phyloP scores from a whole-genome alignment of 179 eudicot genomes.

The Monotropa hypopitys region DNA sequence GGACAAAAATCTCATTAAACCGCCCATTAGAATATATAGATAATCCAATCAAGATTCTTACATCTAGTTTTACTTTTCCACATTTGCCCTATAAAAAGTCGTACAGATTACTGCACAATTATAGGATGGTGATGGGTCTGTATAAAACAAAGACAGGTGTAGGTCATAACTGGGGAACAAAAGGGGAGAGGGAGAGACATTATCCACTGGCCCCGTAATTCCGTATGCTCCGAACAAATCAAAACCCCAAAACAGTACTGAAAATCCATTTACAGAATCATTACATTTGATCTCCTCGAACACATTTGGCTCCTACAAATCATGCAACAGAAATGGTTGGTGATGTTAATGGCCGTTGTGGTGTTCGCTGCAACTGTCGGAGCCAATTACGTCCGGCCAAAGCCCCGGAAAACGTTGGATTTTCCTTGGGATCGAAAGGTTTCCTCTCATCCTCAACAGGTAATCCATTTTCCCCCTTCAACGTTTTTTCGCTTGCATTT shows the following conservation, averaged over 20 bases:
- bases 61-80: too few species aligned
- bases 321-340: slow-evolving; percentile 3
- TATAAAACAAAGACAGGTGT: background rate
- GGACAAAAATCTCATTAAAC: too few species aligned
- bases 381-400: slow-evolving; percentile 52
- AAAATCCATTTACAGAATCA: background rate
- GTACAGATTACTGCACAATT: background rate
- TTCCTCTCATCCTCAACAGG: slow-evolving; percentile 72
- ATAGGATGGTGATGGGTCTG: background rate
- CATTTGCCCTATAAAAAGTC: too few species aligned
- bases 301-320: background rate
- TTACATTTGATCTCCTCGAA: background rate
- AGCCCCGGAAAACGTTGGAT: slow-evolving; percentile 45
- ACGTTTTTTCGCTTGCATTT: too few species aligned
- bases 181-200: background rate
- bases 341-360: background rate
- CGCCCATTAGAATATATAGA: too few species aligned
- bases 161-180: background rate
- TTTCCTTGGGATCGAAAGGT: slow-evolving; percentile 37
- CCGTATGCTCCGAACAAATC: background rate
- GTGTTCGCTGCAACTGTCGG: slow-evolving; percentile 3
- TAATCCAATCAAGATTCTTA: too few species aligned
- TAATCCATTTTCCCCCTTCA: background rate
- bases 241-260: background rate
- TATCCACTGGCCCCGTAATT: background rate